These are phyloP conservation scores for Boletus reticulatus DNA, from an alignment of 768 basidiomycete genomes.

Conservation along the genomic window DNA sequence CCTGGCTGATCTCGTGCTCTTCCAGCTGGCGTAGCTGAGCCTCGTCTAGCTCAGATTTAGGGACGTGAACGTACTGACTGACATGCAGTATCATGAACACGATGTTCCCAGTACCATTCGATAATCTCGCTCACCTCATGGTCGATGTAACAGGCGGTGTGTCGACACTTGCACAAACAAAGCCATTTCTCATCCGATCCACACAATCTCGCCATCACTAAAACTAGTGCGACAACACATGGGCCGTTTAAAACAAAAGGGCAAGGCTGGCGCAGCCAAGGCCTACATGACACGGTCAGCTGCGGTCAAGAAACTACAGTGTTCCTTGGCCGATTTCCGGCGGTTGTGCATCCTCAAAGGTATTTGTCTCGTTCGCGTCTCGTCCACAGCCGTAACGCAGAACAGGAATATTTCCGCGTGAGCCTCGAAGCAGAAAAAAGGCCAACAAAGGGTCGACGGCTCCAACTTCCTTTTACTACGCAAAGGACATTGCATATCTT, in stretches of 20 bases:
- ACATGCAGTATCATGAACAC: slow-evolving; percentile 1
- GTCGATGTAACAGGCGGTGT: slow-evolving; percentile 11
- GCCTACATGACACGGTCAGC: slow-evolving; percentile 88
- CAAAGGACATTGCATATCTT: slow-evolving; percentile 96
- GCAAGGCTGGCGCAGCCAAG: slow-evolving; percentile 88
- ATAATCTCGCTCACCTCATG: slow-evolving; percentile 31
- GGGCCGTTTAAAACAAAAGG: slow-evolving; percentile 80
- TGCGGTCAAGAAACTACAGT: slow-evolving; percentile 94
- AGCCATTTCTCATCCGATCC: slow-evolving; percentile 1
- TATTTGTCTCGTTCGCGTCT: slow-evolving; percentile 29
- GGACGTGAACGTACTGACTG: slow-evolving; percentile 96
- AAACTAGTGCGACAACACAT: slow-evolving; percentile 36
- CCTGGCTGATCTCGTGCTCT: slow-evolving; percentile 98
- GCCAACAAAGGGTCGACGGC: slow-evolving; percentile 98
- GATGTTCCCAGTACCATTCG: neutral
- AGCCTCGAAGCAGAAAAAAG: slow-evolving; percentile 85
- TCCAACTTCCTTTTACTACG: slow-evolving; percentile 96
- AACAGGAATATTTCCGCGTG: slow-evolving; percentile 94
- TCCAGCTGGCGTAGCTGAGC: slow-evolving; percentile 94
- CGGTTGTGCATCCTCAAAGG: slow-evolving; percentile 97
- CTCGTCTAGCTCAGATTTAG: slow-evolving; percentile 97
- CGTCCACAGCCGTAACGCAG: slow-evolving; percentile 9
- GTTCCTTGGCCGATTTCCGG: slow-evolving; percentile 94
- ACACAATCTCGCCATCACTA: neutral
- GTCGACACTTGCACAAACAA: slow-evolving; percentile 34